Evolutionary conservation across 2,329 filamentous ascomycete genomes (phyloP), one percentile per base, ranked within the genome.

Genomic region (Aspergillus tubingensis): DNA sequence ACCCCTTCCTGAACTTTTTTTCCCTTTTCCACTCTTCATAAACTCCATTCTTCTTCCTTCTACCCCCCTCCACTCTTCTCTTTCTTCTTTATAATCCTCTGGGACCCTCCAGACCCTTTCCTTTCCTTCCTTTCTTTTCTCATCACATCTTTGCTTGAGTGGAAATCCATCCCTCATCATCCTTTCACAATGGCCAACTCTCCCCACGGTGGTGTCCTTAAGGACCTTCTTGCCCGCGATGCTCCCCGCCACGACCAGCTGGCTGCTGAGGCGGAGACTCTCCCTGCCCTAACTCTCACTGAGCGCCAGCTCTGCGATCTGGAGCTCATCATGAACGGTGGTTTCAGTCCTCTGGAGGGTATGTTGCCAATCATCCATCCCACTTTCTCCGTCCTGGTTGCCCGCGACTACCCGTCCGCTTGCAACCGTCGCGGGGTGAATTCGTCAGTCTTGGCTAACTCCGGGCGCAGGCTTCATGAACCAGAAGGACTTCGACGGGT

Each of bases 251-350:
- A 95, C 68, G 84, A 84, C 65, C 83, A 96, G 82, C 90, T 99
- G 65, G 82, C 83, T 59, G 86, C 85, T 50, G 95, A 99, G 82
- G 91, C 94, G 44, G 93, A 96, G 83, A 89, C 76, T 32, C 88
- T 98, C 49, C 91, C 92, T 39, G 91, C 94, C 39, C 84, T 99
- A 68, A 82, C 90, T 62, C 88, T 99, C 68, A 90, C 86, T 54
- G 95, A 99, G 85, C 89, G 95, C 73, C 95, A 99, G 81, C 88
- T 99, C 53, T 99, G 95, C 81, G 95, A 99, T 85, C 85, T 99
- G 68, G 95, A 99, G 81, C 82, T 99, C 80, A 92, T 99, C 74
- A 88, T 99, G 79, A 98, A 92, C 79, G 95, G 95, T 76, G 95
- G 95, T 67, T 99, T 99, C 83, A 97, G 93, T 67, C 95, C 95